A percentile compares a stretch with the other conserved stretches of the same genome.
These are phyloP conservation scores for Solanum sitiens DNA, from an alignment of 257 asterid species.

Conservation along the genomic window DNA sequence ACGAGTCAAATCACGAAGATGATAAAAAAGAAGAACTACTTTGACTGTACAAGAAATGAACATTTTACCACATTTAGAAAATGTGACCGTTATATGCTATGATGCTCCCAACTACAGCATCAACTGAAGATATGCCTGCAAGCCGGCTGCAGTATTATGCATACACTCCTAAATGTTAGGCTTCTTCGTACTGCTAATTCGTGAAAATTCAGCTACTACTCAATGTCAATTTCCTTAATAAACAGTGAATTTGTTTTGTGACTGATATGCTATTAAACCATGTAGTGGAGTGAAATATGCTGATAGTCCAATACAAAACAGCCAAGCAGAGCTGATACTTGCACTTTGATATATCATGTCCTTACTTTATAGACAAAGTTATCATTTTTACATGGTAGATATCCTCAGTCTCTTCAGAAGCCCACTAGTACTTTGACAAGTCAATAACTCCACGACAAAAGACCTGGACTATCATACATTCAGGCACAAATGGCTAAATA, in stretches of 20 bases:
- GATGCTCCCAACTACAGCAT: neutral
- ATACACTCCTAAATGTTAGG: neutral
- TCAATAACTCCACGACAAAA: neutral
- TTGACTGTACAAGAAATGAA: neutral
- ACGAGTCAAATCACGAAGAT: neutral
- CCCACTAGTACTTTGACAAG: neutral
- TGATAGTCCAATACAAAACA: neutral
- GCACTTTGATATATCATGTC: neutral
- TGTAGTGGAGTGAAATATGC: neutral
- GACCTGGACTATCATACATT: neutral
- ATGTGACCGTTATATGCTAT: neutral
- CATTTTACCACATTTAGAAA: neutral
- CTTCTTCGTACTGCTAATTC: neutral
- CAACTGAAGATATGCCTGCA: neutral
- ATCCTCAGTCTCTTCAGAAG: neutral
- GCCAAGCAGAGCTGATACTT: neutral
- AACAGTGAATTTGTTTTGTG: neutral
- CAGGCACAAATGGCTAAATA: neutral
- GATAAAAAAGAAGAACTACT: neutral
- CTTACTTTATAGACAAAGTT: neutral
- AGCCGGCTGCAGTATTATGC: neutral
- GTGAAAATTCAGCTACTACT: neutral
- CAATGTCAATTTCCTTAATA: neutral
- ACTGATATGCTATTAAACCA: neutral
- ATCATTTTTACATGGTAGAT: neutral